Base-by-base conservation (phyloP, 1,139 yeast genomes). In the Suhomyces anneliseae region DNA sequence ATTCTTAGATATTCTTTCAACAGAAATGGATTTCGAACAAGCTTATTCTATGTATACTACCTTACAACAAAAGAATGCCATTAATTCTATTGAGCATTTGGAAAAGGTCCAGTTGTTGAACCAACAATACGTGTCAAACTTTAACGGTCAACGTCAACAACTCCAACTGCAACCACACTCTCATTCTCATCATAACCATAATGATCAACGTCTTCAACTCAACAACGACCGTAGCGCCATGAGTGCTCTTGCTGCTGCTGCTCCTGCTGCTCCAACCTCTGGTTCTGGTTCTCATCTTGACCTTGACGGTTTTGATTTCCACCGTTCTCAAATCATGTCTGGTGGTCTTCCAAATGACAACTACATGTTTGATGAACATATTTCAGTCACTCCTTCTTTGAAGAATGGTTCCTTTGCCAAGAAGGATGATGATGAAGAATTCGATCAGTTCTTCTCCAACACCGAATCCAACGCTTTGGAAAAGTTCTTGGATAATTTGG, bases 11-110 rank as follows among this genome's bases (percentile, higher is more conserved):
- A 46, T 56, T 43, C 54, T 56, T 44, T 48, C 58, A n/a, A 49
- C 54, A 29, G 78, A 74, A 58, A 74, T 75, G 79, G 75, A 74
- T 50, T 74, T 75, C 47, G 79, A 75, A 60, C 78, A 73, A 58
- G 79, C 79, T 26, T 75, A 72, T 54, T 56, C 63, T 34, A 70
- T 72, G 72, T 75, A 73, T 56, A 61, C 67, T 39, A 64, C 62
- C 39, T 58, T 74, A 44, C 79, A 74, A 55, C 76, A 73, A 44
- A 72, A 71, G 46, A 63, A 67, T 41, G 76, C 76, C 24, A 43
- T 64, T 34, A 57, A 57, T 31, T 70, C 70, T 27, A 63, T 74
- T 36, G 78, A 73, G 49, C 69, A 65, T 48, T 66, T 75, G 51
- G 72, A 71, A 50, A 66, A 64, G 54, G 74, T 69, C 1, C 79